phyloP scores from a whole-genome alignment of 306 rosid genomes.

The Hylodesmum podocarpum region DNA sequence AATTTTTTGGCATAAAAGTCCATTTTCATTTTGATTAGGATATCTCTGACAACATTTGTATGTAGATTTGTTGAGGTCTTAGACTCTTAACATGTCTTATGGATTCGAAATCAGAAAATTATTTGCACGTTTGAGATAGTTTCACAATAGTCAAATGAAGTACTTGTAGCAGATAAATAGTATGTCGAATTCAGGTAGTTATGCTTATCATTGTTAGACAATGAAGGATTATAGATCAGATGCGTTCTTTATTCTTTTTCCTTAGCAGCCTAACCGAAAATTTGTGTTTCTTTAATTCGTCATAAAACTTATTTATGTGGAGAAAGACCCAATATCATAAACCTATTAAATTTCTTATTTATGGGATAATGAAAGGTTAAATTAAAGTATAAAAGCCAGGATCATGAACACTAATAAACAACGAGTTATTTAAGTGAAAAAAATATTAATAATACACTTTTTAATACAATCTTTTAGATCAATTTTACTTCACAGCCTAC shows the following conservation, averaged over 20 bases:
- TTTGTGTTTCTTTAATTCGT: not conserved
- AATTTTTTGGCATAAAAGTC: slow-evolving; percentile 17
- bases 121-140: slow-evolving; percentile 9
- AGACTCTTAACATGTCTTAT: slow-evolving; percentile 3
- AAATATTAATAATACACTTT: too few species aligned
- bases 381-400: too few species aligned
- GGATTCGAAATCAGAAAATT: slow-evolving; percentile 1
- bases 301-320: not conserved
- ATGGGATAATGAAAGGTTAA: too few species aligned
- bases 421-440: too few species aligned
- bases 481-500: too few species aligned
- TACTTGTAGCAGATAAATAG: not conserved
- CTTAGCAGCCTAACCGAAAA: not conserved
- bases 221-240: not conserved
- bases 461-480: not conserved
- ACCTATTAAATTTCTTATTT: not conserved
- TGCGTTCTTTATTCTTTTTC: not conserved
- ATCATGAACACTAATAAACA: too few species aligned
- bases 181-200: slow-evolving; percentile 6
- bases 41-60: not conserved
- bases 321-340: not conserved
- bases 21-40: not conserved
- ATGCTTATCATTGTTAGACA: not conserved
- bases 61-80: not conserved
- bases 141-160: not conserved